These are phyloP conservation scores for Pulveroboletus ravenelii DNA, from an alignment of 768 basidiomycete species.

Conservation along the genomic window DNA sequence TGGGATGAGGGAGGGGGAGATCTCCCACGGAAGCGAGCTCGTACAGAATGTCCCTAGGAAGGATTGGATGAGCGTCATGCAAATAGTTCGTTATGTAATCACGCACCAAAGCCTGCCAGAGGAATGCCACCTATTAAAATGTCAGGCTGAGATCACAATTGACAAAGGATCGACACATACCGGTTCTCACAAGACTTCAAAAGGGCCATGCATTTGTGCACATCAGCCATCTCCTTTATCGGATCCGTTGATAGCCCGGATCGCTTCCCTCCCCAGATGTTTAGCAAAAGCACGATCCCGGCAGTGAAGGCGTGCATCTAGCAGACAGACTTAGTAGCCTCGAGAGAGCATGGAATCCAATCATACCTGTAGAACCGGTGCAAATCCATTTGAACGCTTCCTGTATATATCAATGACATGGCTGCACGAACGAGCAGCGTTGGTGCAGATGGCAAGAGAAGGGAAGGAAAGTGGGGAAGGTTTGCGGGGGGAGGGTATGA, in stretches of 20 bases:
- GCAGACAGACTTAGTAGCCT: not conserved
- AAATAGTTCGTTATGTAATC: not conserved
- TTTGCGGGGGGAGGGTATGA: constrained; percentile 63
- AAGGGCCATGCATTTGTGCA: constrained; percentile 45
- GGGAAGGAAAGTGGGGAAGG: constrained; percentile 45
- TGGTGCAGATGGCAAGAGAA: constrained; percentile 81
- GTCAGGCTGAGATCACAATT: not conserved
- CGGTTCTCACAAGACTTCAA: constrained; percentile 34
- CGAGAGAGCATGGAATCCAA: too few relatives aligned
- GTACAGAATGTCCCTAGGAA: constrained; percentile 62
- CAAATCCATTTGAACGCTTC: constrained; percentile 26
- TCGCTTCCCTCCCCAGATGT: constrained; percentile 50
- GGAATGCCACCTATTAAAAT: constrained; percentile 39
- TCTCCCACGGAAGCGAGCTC: constrained; percentile 71
- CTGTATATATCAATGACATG: constrained; percentile 63
- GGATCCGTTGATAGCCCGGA: constrained; percentile 39
- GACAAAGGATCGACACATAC: constrained; percentile 20
- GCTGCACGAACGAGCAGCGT: constrained; percentile 71
- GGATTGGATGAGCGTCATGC: not conserved
- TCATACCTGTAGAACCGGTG: constrained; percentile 30
- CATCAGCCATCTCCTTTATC: constrained; percentile 45
- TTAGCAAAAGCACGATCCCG: constrained; percentile 50
- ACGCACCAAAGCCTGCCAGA: constrained; percentile 47
- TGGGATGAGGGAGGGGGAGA: constrained; percentile 57
- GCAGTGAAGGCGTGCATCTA: constrained; percentile 43